Base-by-base conservation (phyloP, 78 protist species). In the Guillardia theta region DNA sequence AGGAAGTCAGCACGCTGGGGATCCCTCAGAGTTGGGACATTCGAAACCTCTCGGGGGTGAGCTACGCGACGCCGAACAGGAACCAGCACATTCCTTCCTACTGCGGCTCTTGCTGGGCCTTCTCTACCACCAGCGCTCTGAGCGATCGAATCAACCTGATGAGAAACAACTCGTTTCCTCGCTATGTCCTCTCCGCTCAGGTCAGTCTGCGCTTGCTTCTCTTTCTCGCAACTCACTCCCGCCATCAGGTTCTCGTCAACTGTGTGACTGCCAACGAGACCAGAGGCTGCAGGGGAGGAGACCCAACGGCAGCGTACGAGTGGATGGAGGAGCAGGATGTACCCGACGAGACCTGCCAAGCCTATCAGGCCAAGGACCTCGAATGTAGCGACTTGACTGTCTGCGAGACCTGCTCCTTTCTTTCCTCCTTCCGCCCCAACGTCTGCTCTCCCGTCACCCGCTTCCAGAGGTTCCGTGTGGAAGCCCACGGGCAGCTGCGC, bases 31-130 rank as follows among this genome's bases (percentile, higher is more conserved):
- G 45, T 2, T 92, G 36, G 80, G 30, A 50, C 88, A 19, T 92
- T 92, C 77, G 97, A 92, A 54, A 96, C 93, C 30, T 94, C 53
- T 93, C 37, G 70, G 97, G 97, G 47, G 76, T 36, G 53, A 95
- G 93, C 96, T 96, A 80, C 95, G 46, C 96, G 39, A 94, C 97
- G 46, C 0, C 21, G 76, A 5, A 53, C 46, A 94, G 88, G 93
- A 97, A 97, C 96, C 98, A 97, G 97, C 98, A 97, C 95, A 95
- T 96, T n/a, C 93, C 93, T n/a, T 5, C 2, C n/a, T 94, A 58
- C 93, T 78, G 95, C 47, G 97, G 97, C 64, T 64, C 93, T 24
- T 96, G 97, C 95, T 96, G 95, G 97, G 95, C 96, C 22, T 96
- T 96, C 53, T 18, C 90, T 3, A 92, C 96, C 48, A 88, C 95